These are phyloP conservation scores for Hericium coralloides DNA, from an alignment of 768 basidiomycete genomes.

Conservation along the genomic window DNA sequence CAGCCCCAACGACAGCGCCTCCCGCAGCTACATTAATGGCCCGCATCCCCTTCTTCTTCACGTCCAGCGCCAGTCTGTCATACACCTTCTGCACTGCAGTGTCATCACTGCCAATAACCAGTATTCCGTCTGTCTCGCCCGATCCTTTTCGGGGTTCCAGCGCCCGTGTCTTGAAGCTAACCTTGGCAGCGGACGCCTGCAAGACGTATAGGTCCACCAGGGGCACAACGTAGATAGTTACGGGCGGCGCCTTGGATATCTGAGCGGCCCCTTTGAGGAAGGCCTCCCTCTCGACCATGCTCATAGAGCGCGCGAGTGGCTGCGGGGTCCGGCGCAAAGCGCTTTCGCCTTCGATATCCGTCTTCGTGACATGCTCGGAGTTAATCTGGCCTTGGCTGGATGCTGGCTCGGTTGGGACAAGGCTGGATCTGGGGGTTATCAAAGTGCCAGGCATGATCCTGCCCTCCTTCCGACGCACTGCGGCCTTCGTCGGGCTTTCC, in stretches of 20 bases:
- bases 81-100: constrained; percentile 8
- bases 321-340: background rate
- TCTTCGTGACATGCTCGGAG: background rate
- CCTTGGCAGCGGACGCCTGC: constrained; percentile 6
- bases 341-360: constrained; percentile 1
- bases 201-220: constrained; percentile 4
- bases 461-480: constrained; percentile 5
- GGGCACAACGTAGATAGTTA: constrained; percentile 10
- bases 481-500: background rate
- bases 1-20: constrained; percentile 12
- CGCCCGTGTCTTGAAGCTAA: constrained; percentile 9
- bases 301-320: constrained; percentile 9
- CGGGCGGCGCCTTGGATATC: constrained; percentile 9
- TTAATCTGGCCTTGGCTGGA: background rate
- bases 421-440: constrained; percentile 4
- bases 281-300: constrained; percentile 7
- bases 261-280: constrained; percentile 11
- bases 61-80: constrained; percentile 3
- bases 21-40: constrained; percentile 5
- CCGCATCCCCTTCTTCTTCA: constrained; percentile 1
- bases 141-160: constrained; percentile 1
- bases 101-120: constrained; percentile 12
- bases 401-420: constrained; percentile 1
- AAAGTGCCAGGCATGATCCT: constrained; percentile 15
- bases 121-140: constrained; percentile 4